These are phyloP conservation scores for Starmerella apis DNA, from an alignment of 805 yeast genomes.

Conservation along the genomic window DNA sequence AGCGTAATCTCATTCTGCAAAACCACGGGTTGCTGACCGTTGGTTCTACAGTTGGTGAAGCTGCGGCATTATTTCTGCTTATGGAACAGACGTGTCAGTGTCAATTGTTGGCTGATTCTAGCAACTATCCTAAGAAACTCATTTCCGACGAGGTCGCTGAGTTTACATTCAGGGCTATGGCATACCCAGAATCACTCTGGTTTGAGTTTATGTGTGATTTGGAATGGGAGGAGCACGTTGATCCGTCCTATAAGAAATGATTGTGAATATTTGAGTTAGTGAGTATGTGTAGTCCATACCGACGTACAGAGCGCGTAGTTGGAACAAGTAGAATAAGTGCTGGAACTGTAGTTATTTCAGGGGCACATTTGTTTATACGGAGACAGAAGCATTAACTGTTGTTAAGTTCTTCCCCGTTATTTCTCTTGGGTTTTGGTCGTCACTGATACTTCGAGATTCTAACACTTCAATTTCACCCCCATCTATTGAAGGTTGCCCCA, in stretches of 20 bases:
- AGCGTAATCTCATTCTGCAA: conserved; percentile 49
- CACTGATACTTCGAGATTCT: background rate
- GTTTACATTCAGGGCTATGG: conserved; percentile 49
- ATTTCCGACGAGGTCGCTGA: conserved; percentile 55
- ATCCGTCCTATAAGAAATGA: conserved; percentile 28
- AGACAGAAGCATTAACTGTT: too few relatives aligned
- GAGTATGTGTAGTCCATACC: too few relatives aligned
- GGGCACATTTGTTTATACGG: too few relatives aligned
- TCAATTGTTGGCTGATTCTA: conserved; percentile 54
- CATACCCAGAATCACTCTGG: conserved; percentile 59
- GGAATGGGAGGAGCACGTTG: conserved; percentile 17
- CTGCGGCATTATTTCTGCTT: conserved; percentile 52
- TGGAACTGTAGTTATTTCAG: too few relatives aligned
- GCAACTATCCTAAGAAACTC: conserved; percentile 36
- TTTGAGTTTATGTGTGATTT: conserved; percentile 41
- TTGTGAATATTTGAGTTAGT: too few relatives aligned
- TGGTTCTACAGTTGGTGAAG: conserved; percentile 62
- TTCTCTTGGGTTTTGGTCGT: background rate
- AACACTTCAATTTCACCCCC: background rate
- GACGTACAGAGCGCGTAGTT: background rate
- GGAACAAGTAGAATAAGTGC: background rate
- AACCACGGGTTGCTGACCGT: conserved; percentile 67
- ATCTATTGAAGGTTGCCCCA: background rate
- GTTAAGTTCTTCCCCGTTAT: background rate
- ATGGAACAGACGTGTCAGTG: conserved; percentile 56